phyloP scores from a whole-genome alignment of 73 alveolate genomes.

The Paramecium caudatum region DNA sequence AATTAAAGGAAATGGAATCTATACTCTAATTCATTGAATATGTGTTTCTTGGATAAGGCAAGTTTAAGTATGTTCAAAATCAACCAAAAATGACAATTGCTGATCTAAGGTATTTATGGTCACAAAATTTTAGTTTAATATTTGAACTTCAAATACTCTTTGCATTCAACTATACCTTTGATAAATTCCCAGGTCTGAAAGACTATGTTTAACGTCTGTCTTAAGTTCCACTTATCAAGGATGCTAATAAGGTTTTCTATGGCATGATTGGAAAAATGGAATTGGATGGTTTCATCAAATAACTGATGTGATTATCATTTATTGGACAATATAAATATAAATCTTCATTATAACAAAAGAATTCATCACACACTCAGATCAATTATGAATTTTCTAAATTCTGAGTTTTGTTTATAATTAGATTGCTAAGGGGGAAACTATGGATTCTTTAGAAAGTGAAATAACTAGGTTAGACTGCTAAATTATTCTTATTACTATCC shows the following conservation, averaged over 20 bases:
- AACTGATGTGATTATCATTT: neutral
- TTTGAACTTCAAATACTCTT: neutral
- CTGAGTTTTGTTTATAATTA: too few species aligned
- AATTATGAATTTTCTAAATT: too few species aligned
- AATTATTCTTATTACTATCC: too few species aligned
- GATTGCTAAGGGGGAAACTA: too few species aligned
- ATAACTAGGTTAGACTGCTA: too few species aligned
- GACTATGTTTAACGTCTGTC: neutral
- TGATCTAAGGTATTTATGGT: slow-evolving; percentile 34
- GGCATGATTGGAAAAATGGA: slow-evolving; percentile 2
- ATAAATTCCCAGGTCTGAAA: slow-evolving; percentile 13
- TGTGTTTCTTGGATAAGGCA: slow-evolving; percentile 60
- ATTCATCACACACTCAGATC: too few species aligned
- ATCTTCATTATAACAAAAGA: neutral
- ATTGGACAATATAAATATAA: neutral
- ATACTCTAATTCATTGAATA: slow-evolving; percentile 31
- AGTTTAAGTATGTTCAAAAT: slow-evolving; percentile 50
- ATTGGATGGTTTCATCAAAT: slow-evolving; percentile 13
- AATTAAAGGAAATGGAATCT: slow-evolving; percentile 31
- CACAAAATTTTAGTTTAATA: slow-evolving; percentile 8
- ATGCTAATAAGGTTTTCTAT: neutral
- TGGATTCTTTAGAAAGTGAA: too few species aligned
- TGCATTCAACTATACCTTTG: slow-evolving; percentile 19
- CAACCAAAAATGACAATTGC: slow-evolving; percentile 40
- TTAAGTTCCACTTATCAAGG: neutral